Evolutionary conservation across 768 basidiomycete genomes (phyloP).

Genomic region (Tricholoma matsutake): DNA sequence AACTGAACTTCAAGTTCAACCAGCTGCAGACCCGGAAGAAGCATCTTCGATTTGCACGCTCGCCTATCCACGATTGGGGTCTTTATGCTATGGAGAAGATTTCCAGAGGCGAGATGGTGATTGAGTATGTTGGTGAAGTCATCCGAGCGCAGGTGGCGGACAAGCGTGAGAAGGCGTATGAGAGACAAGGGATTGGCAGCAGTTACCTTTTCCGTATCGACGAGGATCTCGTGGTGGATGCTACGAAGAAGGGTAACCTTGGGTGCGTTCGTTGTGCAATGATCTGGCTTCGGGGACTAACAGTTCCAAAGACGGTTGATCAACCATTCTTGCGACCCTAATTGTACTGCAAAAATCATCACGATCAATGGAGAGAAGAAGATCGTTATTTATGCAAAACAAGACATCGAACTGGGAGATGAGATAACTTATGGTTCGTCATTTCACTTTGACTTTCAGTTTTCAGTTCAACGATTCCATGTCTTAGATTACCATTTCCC

Average conservation of each 20-base stretch:
- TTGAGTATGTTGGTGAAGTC: slow-evolving; percentile 98
- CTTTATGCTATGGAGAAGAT: slow-evolving; percentile 98
- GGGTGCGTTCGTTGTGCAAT: slow-evolving; percentile 57
- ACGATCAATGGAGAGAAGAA: slow-evolving; percentile 92
- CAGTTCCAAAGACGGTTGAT: slow-evolving; percentile 74
- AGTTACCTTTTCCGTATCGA: slow-evolving; percentile 98
- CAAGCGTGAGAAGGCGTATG: slow-evolving; percentile 94
- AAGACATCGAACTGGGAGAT: slow-evolving; percentile 92
- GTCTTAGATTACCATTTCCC: slow-evolving; percentile 95
- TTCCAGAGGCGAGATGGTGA: slow-evolving; percentile 94
- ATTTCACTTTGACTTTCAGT: background rate
- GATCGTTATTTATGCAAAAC: slow-evolving; percentile 99
- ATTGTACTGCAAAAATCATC: slow-evolving; percentile 88
- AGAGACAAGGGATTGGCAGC: slow-evolving; percentile 95
- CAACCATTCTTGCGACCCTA: slow-evolving; percentile 98
- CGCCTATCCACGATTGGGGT: slow-evolving; percentile 98
- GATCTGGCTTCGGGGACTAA: slow-evolving; percentile 9
- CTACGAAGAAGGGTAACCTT: slow-evolving; percentile 98
- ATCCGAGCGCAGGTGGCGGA: slow-evolving; percentile 95
- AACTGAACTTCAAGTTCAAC: slow-evolving; percentile 93
- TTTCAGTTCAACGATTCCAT: background rate
- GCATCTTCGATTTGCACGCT: slow-evolving; percentile 90
- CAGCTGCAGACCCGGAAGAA: slow-evolving; percentile 98
- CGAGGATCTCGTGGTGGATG: slow-evolving; percentile 96
- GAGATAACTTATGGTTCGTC: slow-evolving; percentile 93